Evolutionary conservation across 305 asterid species (phyloP), one percentile per base, ranked within the genome.

Genomic region (Fraxinus greggii): DNA sequence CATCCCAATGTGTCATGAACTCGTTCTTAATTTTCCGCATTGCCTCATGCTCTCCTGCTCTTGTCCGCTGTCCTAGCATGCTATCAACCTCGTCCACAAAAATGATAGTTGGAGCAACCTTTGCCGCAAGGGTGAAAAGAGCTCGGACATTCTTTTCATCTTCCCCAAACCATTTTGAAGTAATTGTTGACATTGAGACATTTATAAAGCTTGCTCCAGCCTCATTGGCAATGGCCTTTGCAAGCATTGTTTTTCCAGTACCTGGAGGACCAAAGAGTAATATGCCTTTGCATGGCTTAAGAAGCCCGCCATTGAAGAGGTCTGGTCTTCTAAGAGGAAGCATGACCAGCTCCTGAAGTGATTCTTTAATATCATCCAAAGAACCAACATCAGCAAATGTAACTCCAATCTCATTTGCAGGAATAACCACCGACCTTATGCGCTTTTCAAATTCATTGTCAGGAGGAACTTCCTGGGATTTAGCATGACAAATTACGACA

Each of bases 311-410:
- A 13, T 87, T 89, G 88, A 96, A 96, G 51, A 94, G 97, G 84
- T 96, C 98, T 0, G 99, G 99, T 86, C 98, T 89, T 83, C 93
- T 85, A 45, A 96, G 99, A 81, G 99, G 99, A 80, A 96, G 98
- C 99, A 96, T 94, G 80, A 96, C 99, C 67, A 94, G 93, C 88
- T 96, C 99, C 86, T 96, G 99, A 78, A 96, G 98, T n/a, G 97
- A 94, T 84, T 96, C 98, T 85, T 96, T 96, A 28, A 73, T 94
- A 83, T 96, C 98, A 32, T 92, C 97, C 19, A 96, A 84, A 31
- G 99, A 88, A 51, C 98, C 99, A 15, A 96, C 91, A 75, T 96
- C 99, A 6, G 91, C 83, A 82, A 94, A 96, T 78, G 98, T 91
- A 29, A 96, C 98, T 38, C 45, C 45, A 38, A 38, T 38, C 45